A percentile compares a stretch with the other conserved stretches of the same genome.
Conservation (phyloP, 768 basidiomycete genomes). For the Trametes villosa region DNA sequence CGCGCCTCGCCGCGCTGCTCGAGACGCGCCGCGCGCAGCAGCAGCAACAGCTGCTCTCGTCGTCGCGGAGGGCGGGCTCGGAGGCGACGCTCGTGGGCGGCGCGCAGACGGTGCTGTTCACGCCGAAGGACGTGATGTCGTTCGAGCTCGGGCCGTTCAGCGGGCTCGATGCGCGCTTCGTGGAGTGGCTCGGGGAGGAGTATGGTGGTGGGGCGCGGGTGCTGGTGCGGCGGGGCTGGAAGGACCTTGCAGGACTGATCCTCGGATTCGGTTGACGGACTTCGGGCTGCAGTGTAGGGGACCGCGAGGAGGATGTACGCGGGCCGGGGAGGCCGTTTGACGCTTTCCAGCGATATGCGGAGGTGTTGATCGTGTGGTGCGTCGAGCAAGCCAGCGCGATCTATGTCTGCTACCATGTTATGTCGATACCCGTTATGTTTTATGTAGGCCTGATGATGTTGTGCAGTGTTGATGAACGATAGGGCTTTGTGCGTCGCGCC, state of each 20-base stretch:
- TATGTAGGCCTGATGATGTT: too few species aligned
- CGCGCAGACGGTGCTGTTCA: conserved; percentile 46
- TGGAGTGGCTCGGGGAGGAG: conserved; percentile 77
- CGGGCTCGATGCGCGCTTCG: conserved; percentile 67
- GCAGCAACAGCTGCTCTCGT: conserved; percentile 48
- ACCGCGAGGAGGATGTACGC: too few species aligned
- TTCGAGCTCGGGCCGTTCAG: conserved; percentile 81
- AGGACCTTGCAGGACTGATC: conserved; percentile 48
- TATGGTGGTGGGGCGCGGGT: conserved; percentile 53
- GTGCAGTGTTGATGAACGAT: too few species aligned
- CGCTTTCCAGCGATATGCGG: too few species aligned
- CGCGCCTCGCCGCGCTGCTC: conserved; percentile 43
- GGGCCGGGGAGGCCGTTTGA: too few species aligned
- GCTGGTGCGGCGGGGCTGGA: conserved; percentile 50
- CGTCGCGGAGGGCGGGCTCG: conserved; percentile 56
- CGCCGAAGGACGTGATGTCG: conserved; percentile 63
- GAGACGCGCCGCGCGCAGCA: conserved; percentile 68
- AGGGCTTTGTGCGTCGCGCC: too few species aligned
- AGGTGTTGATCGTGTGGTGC: too few species aligned
- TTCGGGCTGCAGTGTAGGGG: too few species aligned
- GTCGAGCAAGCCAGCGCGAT: too few species aligned
- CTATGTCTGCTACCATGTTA: too few species aligned
- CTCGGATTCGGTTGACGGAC: conserved; percentile 45
- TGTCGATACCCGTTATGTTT: too few species aligned
- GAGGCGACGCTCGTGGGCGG: not conserved